Percentiles rank a stretch among this genome's conserved stretches.
Evolutionary conservation across 345 rosid species (phyloP).

Genomic region (Fremontodendron californicum): DNA sequence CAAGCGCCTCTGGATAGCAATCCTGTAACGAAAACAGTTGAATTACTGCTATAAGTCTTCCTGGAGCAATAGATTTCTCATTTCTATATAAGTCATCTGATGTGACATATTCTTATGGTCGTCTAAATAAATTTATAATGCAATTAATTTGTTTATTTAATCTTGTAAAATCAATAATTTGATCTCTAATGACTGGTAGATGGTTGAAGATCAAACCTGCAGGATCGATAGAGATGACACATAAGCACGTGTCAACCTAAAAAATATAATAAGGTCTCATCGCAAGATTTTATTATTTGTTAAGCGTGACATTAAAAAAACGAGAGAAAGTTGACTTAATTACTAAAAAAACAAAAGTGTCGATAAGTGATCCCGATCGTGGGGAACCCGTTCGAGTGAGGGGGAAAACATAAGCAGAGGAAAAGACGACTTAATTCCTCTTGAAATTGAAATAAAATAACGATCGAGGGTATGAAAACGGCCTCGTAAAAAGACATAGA

Average conservation of each 20-base stretch:
- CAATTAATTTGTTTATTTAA: not conserved
- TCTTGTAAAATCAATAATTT: not conserved
- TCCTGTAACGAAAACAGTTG: slow-evolving; percentile 45
- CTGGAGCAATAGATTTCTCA: not conserved
- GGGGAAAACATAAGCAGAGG: too few relatives aligned
- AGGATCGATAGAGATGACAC: slow-evolving; percentile 59
- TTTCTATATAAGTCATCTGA: not conserved
- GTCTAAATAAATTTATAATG: not conserved
- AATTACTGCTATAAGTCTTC: not conserved
- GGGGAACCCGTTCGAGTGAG: too few relatives aligned
- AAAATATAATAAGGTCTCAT: too few relatives aligned
- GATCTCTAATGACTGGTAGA: not conserved
- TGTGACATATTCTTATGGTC: not conserved
- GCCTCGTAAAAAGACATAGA: too few relatives aligned
- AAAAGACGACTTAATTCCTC: too few relatives aligned
- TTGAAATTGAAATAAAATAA: too few relatives aligned
- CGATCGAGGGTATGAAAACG: too few relatives aligned
- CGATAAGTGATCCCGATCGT: too few relatives aligned
- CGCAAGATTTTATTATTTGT: too few relatives aligned
- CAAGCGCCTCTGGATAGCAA: slow-evolving; percentile 85
- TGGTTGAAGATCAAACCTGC: slow-evolving; percentile 52
- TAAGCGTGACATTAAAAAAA: too few relatives aligned
- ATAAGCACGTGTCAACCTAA: slow-evolving; percentile 75
- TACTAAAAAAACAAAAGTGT: too few relatives aligned
- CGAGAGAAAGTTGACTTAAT: too few relatives aligned